phyloP scores from a whole-genome alignment of 257 asterid species.

The Nicotiana benthamiana region DNA sequence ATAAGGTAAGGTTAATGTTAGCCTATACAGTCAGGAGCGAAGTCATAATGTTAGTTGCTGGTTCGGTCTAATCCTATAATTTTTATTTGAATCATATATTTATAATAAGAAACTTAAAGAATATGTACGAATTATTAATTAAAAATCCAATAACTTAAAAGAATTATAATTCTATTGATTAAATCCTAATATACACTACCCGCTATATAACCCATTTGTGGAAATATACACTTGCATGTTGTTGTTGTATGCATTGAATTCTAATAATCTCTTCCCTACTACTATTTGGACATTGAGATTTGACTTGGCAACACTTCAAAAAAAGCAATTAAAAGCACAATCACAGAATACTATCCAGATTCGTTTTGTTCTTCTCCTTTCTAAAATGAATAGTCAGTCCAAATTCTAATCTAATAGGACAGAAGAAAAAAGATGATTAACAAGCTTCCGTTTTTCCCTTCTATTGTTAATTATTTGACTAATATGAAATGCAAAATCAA shows the following conservation, averaged over 20 bases:
- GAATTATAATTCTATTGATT: too few relatives aligned
- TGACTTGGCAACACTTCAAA: not conserved
- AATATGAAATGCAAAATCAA: not conserved
- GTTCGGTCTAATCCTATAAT: accelerated
- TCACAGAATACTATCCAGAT: not conserved
- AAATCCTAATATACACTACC: too few relatives aligned
- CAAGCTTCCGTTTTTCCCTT: not conserved
- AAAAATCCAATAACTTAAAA: too few relatives aligned
- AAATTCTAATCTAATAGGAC: not conserved
- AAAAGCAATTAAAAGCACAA: not conserved
- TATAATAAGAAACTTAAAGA: too few relatives aligned
- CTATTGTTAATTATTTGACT: not conserved
- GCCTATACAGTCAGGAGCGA: too few relatives aligned
- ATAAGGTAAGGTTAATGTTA: too few relatives aligned
- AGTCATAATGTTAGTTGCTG: too few relatives aligned
- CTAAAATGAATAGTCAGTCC: not conserved
- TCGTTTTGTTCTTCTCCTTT: not conserved
- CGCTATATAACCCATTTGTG: too few relatives aligned
- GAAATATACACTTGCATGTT: too few relatives aligned
- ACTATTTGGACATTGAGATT: not conserved
- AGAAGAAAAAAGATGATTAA: not conserved
- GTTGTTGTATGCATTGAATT: not conserved
- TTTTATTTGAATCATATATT: too few relatives aligned
- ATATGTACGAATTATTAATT: too few relatives aligned
- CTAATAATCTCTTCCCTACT: not conserved